Conservation (phyloP, 768 basidiomycete species). For the Mycena filopes region DNA sequence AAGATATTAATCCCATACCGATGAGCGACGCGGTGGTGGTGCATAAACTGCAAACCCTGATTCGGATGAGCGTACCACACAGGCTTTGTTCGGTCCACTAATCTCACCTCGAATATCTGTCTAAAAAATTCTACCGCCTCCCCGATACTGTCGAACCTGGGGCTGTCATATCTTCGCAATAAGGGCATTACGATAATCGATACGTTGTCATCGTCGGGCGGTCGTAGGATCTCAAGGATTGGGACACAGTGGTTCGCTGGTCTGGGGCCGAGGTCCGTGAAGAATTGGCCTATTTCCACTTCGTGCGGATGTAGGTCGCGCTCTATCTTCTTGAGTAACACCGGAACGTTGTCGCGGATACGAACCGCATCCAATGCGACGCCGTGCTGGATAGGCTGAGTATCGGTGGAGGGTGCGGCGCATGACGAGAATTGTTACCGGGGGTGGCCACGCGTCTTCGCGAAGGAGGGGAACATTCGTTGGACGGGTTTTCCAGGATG, state of each 20-base stretch:
- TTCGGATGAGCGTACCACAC: no score
- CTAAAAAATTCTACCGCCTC: background rate
- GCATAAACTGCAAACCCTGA: slow-evolving; percentile 8
- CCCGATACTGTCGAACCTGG: background rate
- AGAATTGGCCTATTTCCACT: no score
- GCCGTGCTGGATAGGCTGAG: no score
- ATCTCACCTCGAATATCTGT: slow-evolving; percentile 3
- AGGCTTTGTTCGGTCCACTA: no score
- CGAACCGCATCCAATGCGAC: no score
- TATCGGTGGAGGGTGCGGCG: no score
- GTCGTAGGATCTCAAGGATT: background rate
- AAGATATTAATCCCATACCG: background rate
- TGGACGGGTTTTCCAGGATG: background rate
- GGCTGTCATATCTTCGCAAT: background rate
- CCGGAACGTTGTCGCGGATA: no score
- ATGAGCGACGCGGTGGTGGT: background rate
- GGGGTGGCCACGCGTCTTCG: no score
- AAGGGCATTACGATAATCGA: background rate
- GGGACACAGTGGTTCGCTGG: background rate
- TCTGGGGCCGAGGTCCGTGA: background rate
- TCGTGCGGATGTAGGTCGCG: no score
- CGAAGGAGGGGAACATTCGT: no score
- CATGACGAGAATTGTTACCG: no score
- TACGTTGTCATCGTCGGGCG: background rate
- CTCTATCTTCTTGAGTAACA: background rate